Conservation (phyloP, 2,329 filamentous ascomycete genomes). For the Sordariomycetes sp. region DNA sequence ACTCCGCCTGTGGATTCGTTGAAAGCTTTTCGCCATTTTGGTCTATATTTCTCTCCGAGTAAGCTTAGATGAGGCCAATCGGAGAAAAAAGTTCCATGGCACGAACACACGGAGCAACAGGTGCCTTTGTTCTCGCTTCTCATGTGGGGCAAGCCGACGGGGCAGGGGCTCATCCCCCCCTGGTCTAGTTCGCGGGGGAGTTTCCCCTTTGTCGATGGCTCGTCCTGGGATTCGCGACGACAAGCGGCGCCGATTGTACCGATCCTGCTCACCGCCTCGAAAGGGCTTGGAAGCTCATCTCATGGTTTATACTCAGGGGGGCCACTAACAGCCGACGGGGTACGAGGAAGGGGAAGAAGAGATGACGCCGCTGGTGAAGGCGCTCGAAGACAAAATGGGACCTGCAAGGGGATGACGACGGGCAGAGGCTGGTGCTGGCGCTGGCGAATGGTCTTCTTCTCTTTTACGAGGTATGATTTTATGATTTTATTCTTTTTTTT, state of each 20-base stretch:
- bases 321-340: not conserved
- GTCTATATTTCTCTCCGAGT: not conserved
- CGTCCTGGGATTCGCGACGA: not conserved
- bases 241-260: not conserved
- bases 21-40: not conserved
- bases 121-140: not conserved
- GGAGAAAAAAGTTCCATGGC: too few species aligned
- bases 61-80: too few species aligned
- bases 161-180: not conserved
- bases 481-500: too few species aligned
- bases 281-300: not conserved
- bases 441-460: too few species aligned
- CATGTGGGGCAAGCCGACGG: not conserved
- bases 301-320: not conserved
- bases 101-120: not conserved
- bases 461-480: too few species aligned
- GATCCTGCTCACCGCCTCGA: not conserved
- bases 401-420: too few species aligned
- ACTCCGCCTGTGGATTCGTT: not conserved
- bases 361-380: too few species aligned
- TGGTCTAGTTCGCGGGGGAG: not conserved
- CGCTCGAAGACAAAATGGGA: too few species aligned
- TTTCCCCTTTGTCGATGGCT: not conserved
- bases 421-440: too few species aligned
- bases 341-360: not conserved